Base-by-base conservation (phyloP, 805 yeast genomes). In the Metschnikowia gelsemii region DNA sequence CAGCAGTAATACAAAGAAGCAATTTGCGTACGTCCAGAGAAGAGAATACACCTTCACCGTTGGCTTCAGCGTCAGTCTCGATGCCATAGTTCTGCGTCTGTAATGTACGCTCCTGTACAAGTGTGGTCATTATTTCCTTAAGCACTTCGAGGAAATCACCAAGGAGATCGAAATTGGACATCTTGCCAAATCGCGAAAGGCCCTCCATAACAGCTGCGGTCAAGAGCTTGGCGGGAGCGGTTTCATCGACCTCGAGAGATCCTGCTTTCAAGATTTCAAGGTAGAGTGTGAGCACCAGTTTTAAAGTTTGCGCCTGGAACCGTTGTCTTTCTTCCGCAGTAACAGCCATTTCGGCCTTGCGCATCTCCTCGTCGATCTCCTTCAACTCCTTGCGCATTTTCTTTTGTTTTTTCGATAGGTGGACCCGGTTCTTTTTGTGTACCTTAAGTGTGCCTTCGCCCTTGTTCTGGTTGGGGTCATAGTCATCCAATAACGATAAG, bases 171-270 rank as follows among this genome's bases (percentile, higher is more conserved):
- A 91, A 80, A 58, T 93, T 93, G 18, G 95, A 89, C 81, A 90
- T 82, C 55, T 84, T 93, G 2, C 98, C 96, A 58, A 83, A 89
- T 57, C 80, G 79, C 1, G 97, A 86, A 42, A 93, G 66, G 3
- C 98, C 98, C 66, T 93, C 98, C 40, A 93, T 70, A 0, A 91
- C 95, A 0, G 91, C 75, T 6, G 95, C 96, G 72, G 88, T 80
- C 39, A 93, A 68, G 11, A 45, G 43, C 21, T 50, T 51, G 14
- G 77, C 75, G 27, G 79, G 76, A 14, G 81, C 76, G 32, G 79
- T 73, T 7, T 49, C 42, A 2, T 51, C 56, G 13, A 40, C 32
- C 7, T 51, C 43, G 12, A 53, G 51, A 2, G 68, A 51, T 4
- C 72, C 71, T 8, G 64, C 65, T 59, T 77, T 84, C 48, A 93